phyloP scores from a whole-genome alignment of 2,329 filamentous ascomycete genomes.

The Tolypocladium ovalisporum region DNA sequence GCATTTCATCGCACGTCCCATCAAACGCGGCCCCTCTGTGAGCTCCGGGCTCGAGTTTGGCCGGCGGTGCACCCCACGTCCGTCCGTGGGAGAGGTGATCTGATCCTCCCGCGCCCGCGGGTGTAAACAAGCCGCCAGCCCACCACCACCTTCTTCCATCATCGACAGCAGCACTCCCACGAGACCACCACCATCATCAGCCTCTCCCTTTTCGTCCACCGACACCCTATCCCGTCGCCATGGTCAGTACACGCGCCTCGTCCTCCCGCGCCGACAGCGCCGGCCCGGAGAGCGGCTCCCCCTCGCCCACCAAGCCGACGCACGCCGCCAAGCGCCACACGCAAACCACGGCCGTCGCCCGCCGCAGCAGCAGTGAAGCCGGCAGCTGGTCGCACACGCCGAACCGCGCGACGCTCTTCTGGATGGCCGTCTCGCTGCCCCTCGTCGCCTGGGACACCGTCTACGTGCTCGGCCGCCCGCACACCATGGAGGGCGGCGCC shows the following conservation, averaged over 20 bases:
- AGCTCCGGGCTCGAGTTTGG: background rate
- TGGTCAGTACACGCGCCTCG: constrained; percentile 27
- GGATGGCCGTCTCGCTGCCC: constrained; percentile 65
- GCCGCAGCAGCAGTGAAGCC: background rate
- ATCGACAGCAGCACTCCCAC: too few relatives aligned
- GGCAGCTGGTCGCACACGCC: constrained; percentile 34
- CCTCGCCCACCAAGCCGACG: constrained; percentile 7
- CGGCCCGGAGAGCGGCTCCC: constrained; percentile 10
- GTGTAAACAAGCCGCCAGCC: background rate
- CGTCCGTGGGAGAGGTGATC: background rate
- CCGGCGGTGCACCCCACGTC: background rate
- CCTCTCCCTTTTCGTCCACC: background rate
- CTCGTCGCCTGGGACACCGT: constrained; percentile 72
- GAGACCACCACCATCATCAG: background rate
- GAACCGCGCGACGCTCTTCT: constrained; percentile 41
- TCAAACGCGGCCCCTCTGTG: background rate
- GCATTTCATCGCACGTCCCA: background rate
- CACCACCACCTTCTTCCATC: background rate
- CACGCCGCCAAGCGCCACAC: constrained; percentile 3
- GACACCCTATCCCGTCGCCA: constrained; percentile 8
- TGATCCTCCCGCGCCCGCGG: background rate
- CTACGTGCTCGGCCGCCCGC: constrained; percentile 71
- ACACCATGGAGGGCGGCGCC: constrained; percentile 68
- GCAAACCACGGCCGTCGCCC: constrained; percentile 4
- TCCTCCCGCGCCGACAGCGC: constrained; percentile 20